Evolutionary conservation across 441 rosid genomes (phyloP), one percentile per base, ranked within the genome.

Genomic region (Croton laevigatus): DNA sequence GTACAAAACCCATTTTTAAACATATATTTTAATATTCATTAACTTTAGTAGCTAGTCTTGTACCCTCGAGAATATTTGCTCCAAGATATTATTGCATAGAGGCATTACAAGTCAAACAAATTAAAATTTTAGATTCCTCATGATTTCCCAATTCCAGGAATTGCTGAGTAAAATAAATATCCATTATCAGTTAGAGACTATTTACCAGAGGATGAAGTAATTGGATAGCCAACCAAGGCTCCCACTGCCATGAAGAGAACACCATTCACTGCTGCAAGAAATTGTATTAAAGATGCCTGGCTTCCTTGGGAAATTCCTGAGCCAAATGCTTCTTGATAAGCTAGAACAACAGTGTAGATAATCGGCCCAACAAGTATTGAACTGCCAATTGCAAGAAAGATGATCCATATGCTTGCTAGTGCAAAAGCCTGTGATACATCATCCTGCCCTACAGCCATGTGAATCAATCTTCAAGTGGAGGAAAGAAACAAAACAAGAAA

Each of bases 381-480:
- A 72, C 81, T 76, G 62, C 97, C 98, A 73, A 94, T 66, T 20
- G 85, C 84, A 75, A 90, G 82, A 78, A 94, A 88, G 68, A 91
- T 59, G 64, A 85, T 69, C 98, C 98, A 94, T 79, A 94, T 83
- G 83, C 94, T 83, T 48, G 90, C 98, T 76, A 94, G 81, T 13
- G 88, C 81, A 11, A 88, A 78, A 68, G 78, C 95, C 86, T 90
- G 98, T 16, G 98, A 91, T 75, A 84, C 72, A 84, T 94, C 98
- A 81, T 81, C 91, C 97, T 94, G 98, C 97, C 97, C 97, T 91
- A 94, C 87, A 91, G 78, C 83, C 89, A 90, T 75, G 69, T 79
- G 85, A 86, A 72, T 87, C 84, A 78, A 86, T 87, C 85, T 83
- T 81, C 78, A 81, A 74, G 79, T 71, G 55, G 57, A 82, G 81